Evolutionary conservation across 2,329 filamentous ascomycete species (phyloP).

Genomic region (Nemania sp.): DNA sequence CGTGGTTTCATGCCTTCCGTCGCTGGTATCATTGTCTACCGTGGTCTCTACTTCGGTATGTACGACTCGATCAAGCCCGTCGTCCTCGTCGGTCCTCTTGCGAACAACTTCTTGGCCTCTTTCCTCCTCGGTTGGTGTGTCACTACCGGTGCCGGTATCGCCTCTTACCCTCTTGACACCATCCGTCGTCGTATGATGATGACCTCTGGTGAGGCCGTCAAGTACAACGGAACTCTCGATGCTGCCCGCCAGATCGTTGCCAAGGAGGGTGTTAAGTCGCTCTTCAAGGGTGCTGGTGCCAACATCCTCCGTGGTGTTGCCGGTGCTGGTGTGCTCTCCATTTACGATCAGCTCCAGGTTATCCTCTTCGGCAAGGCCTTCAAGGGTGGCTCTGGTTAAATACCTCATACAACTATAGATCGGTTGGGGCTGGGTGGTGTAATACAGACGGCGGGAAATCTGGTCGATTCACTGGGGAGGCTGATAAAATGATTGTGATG

Average conservation of each 20-base stretch:
- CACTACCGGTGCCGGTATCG: constrained; percentile 99
- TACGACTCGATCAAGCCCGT: constrained; percentile 99
- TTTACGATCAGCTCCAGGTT: constrained; percentile 99
- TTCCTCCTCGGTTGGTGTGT: constrained; percentile 99
- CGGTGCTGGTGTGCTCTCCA: constrained; percentile 99
- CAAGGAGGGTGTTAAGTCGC: constrained; percentile 97
- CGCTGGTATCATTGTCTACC: constrained; percentile 99
- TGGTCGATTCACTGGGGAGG: constrained; percentile 52
- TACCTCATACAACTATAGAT: constrained; percentile 57
- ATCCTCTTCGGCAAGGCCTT: constrained; percentile 99
- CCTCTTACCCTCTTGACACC: constrained; percentile 99
- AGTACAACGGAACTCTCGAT: constrained; percentile 98
- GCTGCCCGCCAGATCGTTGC: constrained; percentile 96
- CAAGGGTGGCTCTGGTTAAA: constrained; percentile 73
- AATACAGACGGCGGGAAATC: constrained; percentile 49
- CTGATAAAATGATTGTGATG: constrained; percentile 59
- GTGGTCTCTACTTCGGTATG: constrained; percentile 99
- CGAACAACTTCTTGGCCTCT: constrained; percentile 99
- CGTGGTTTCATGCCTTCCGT: constrained; percentile 99
- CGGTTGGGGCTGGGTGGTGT: constrained; percentile 52
- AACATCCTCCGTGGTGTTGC: constrained; percentile 99
- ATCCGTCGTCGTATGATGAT: constrained; percentile 99
- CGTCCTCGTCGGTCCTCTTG: constrained; percentile 87
- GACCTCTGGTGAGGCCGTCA: constrained; percentile 97
- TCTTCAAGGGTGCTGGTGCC: constrained; percentile 99